Evolutionary conservation across 345 rosid species (phyloP).

Genomic region (Trapa incisa): DNA sequence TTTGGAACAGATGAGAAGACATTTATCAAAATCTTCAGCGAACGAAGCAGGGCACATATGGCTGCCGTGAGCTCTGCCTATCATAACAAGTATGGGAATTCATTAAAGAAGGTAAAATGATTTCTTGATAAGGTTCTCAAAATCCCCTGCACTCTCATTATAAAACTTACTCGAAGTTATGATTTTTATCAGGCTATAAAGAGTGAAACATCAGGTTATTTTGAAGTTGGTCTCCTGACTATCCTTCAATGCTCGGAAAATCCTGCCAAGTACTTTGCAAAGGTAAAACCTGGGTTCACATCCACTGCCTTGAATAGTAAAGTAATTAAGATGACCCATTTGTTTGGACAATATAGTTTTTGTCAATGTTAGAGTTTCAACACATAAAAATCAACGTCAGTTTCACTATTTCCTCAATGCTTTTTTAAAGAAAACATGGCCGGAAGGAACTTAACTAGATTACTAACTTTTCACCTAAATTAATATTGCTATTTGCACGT

Average conservation of each 20-base stretch:
- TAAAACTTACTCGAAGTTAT: neutral
- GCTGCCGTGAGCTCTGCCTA: constrained; percentile 35
- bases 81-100: constrained; percentile 28
- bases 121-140: neutral
- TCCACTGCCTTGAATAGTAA: neutral
- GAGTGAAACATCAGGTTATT: constrained; percentile 50
- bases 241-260: constrained; percentile 41
- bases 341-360: too few relatives aligned
- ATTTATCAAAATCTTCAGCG: constrained; percentile 38
- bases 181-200: constrained; percentile 36
- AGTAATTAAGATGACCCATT: too few relatives aligned
- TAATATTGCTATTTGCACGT: neutral
- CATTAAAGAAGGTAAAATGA: constrained; percentile 41
- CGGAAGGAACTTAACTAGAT: neutral
- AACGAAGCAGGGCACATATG: constrained; percentile 53
- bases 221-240: constrained; percentile 36
- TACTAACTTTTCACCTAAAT: neutral
- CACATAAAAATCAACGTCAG: too few relatives aligned
- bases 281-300: constrained; percentile 26
- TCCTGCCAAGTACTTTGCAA: constrained; percentile 42
- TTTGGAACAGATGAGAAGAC: constrained; percentile 64
- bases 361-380: too few relatives aligned
- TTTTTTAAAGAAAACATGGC: too few relatives aligned
- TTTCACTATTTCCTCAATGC: too few relatives aligned
- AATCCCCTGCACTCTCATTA: neutral